These are phyloP conservation scores for Microbotryum scabiosae DNA, from an alignment of 1,284 basidiomycete species.

Conservation along the genomic window DNA sequence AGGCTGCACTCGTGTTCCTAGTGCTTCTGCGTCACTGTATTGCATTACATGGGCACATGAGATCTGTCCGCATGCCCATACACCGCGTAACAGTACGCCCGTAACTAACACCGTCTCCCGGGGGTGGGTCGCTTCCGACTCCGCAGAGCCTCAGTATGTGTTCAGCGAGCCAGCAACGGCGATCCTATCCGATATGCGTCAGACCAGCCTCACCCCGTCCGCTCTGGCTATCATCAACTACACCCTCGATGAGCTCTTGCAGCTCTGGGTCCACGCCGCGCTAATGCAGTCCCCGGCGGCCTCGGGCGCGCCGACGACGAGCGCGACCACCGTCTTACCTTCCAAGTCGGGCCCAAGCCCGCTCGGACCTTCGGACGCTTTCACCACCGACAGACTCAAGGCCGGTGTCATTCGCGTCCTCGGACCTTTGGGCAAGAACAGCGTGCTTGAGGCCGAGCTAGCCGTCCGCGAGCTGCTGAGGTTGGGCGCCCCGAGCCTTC, in stretches of 20 bases:
- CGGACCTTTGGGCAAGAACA: conserved; percentile 75
- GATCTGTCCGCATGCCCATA: no score
- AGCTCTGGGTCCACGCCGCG: conserved; percentile 59
- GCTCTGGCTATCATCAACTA: conserved; percentile 70
- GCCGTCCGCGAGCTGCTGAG: conserved; percentile 37
- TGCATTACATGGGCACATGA: no score
- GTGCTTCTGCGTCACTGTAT: no score
- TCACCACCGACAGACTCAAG: conserved; percentile 53
- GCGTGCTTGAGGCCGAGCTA: conserved; percentile 81
- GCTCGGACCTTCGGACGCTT: not conserved
- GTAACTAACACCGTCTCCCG: not conserved
- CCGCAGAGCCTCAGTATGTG: conserved; percentile 58
- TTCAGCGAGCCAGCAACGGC: conserved; percentile 72
- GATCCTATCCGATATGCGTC: conserved; percentile 78
- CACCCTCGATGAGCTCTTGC: conserved; percentile 77
- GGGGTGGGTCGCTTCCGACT: not conserved
- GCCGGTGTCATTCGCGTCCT: conserved; percentile 57
- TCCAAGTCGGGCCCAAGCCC: not conserved
- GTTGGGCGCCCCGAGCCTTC: not conserved
- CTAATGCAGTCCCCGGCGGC: conserved; percentile 56
- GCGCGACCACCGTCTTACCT: conserved; percentile 1
- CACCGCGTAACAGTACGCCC: no score
- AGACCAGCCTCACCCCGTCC: conserved; percentile 67
- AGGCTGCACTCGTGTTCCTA: no score
- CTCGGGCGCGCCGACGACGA: not conserved